Base-by-base conservation (phyloP, 345 rosid species). In the Turritis glabra region DNA sequence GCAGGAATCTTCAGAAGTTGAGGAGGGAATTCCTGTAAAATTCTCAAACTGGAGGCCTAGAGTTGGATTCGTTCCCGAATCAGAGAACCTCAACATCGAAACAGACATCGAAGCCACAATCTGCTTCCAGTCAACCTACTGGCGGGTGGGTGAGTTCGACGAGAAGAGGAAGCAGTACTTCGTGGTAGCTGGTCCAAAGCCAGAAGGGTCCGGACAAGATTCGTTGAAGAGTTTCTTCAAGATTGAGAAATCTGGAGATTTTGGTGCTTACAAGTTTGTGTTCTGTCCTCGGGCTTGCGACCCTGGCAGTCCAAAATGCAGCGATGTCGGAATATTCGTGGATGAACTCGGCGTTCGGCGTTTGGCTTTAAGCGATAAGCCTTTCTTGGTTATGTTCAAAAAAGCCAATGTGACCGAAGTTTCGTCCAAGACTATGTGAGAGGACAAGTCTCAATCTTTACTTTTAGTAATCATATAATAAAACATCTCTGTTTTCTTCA, bases 211-310 rank as follows among this genome's bases (percentile, higher is more conserved):
- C 0, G 83, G 83, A n/a, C 17, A 21, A 3, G 66, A 76, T 21
- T 85, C 89, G 1, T 2, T 40, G 2, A 72, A 67, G 81, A 90
- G 84, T 67, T 90, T 89, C 87, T 84, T 85, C 71, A 76, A 83
- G 83, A 88, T 90, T 11, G 72, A 77, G 77, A 84, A 79, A 79
- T 13, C 65, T 32, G 75, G 60, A 6, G 75, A 69, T 30, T 7
- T 30, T 30, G 73, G 69, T 30, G 55, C 38, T 47, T 87, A 85
- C 84, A 91, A 91, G 83, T 81, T 91, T 59, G 76, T 74, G 48
- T 89, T 84, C 67, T 89, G 94, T 63, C 97, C 94, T 52, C 23
- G 67, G 0, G 78, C 66, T 33, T 76, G 85, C 2, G 30, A 76
- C 7, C 46, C 14, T 61, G 61, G 80, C 72, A 8, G 47, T 59